Percentiles rank a stretch among this genome's conserved stretches.
Conservation (phyloP, 768 basidiomycete species). For the Porphyrellus cyaneotinctus region DNA sequence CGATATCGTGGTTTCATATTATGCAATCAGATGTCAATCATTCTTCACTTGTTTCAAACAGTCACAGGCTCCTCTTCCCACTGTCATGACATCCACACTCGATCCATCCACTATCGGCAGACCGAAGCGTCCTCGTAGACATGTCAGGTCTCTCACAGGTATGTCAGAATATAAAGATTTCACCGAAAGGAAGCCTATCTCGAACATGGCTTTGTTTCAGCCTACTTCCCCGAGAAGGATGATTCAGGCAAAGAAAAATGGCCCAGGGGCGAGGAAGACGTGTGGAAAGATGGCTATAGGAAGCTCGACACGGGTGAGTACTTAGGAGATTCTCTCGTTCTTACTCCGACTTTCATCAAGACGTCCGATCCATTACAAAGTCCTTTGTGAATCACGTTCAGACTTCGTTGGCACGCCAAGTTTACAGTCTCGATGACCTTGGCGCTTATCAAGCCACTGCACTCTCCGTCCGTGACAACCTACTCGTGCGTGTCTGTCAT, state of each 20-base stretch:
- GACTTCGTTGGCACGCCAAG: conserved; percentile 85
- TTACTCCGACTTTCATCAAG: conserved; percentile 32
- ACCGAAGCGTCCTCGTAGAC: conserved; percentile 49
- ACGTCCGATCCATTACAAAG: conserved; percentile 58
- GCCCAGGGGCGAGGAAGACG: conserved; percentile 75
- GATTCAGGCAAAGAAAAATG: conserved; percentile 77
- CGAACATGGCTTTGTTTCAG: conserved; percentile 36
- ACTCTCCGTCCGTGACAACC: conserved; percentile 80
- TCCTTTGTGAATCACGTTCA: conserved; percentile 82
- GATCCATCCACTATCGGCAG: conserved; percentile 65
- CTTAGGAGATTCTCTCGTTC: background rate
- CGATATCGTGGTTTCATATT: no score
- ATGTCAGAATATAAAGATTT: conserved; percentile 2
- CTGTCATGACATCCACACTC: conserved; percentile 57
- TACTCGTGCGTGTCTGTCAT: conserved; percentile 52
- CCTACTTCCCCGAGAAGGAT: conserved; percentile 76
- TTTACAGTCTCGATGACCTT: conserved; percentile 82
- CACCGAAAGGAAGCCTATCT: background rate
- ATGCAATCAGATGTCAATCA: background rate
- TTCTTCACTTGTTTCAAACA: background rate
- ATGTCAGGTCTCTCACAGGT: conserved; percentile 70
- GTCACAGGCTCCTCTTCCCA: background rate
- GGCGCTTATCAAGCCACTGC: conserved; percentile 93
- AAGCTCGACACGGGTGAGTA: conserved; percentile 51
- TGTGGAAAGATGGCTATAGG: conserved; percentile 65